Conservation (phyloP, 73 alveolate species). For the Symbiodinium natans region DNA sequence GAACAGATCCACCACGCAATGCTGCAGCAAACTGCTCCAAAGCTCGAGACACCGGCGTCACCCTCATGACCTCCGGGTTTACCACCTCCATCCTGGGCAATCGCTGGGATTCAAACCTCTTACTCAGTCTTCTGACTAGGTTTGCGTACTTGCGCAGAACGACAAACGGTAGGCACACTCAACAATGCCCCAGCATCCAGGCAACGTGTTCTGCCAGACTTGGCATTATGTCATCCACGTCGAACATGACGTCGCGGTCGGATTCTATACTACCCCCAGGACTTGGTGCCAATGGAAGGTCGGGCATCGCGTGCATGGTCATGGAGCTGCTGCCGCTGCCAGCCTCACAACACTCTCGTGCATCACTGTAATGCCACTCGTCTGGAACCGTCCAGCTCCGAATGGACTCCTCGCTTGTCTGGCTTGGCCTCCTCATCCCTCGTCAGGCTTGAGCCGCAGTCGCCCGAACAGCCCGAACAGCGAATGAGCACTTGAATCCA, state of each 20-base stretch:
- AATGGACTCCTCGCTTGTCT: background rate
- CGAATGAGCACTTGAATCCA: no score
- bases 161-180: no score
- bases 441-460: no score
- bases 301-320: background rate
- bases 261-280: background rate
- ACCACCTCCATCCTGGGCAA: conserved; percentile 17
- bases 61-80: conserved; percentile 10
- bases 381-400: background rate
- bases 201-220: background rate
- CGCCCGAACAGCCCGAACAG: no score
- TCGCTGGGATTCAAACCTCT: background rate
- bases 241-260: background rate
- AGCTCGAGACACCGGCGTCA: background rate
- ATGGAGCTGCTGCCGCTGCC: background rate
- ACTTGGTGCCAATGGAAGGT: background rate
- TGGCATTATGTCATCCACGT: background rate
- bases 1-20: conserved; percentile 12
- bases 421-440: background rate
- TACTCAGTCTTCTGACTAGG: no score
- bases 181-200: background rate
- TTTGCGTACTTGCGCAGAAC: no score
- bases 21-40: background rate
- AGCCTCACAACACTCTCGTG: background rate
- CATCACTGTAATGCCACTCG: no score